phyloP scores from a whole-genome alignment of 805 yeast genomes.

The Ogataea methylovora region DNA sequence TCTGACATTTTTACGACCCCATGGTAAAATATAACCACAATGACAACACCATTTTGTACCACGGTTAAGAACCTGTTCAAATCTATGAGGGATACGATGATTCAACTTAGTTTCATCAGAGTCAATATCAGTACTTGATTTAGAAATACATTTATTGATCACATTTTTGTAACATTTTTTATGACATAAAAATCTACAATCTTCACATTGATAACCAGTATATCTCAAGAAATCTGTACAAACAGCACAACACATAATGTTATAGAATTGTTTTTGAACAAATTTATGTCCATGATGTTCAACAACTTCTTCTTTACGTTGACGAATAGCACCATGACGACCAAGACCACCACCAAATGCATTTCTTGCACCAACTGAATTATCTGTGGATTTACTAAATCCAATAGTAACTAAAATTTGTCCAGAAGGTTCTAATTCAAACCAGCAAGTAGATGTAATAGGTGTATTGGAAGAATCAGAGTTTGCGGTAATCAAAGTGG shows the following conservation, averaged over 20 bases:
- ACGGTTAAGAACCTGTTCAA: slow-evolving; percentile 84
- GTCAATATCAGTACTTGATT: slow-evolving; percentile 61
- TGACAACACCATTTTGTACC: slow-evolving; percentile 99
- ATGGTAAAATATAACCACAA: slow-evolving; percentile 93
- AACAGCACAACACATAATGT: slow-evolving; percentile 94
- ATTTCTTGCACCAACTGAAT: slow-evolving; percentile 37
- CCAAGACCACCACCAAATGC: slow-evolving; percentile 60
- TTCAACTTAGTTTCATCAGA: slow-evolving; percentile 77
- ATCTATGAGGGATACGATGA: slow-evolving; percentile 95
- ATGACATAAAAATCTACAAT: slow-evolving; percentile 74
- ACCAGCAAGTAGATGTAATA: slow-evolving; percentile 70
- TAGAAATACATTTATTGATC: slow-evolving; percentile 77
- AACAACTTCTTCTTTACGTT: slow-evolving; percentile 81
- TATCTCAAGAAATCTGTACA: slow-evolving; percentile 93
- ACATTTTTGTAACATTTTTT: slow-evolving; percentile 75
- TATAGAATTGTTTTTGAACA: slow-evolving; percentile 90
- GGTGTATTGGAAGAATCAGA: slow-evolving; percentile 10
- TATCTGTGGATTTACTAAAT: slow-evolving; percentile 56
- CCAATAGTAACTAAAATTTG: slow-evolving; percentile 73
- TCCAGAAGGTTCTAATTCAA: slow-evolving; percentile 89
- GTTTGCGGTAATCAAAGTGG: slow-evolving; percentile 3
- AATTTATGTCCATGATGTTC: slow-evolving; percentile 97
- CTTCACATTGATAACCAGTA: slow-evolving; percentile 82
- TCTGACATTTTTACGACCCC: slow-evolving; percentile 89
- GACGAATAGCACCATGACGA: slow-evolving; percentile 97